phyloP scores from a whole-genome alignment of 345 rosid species.

The Eucalyptus marginata region DNA sequence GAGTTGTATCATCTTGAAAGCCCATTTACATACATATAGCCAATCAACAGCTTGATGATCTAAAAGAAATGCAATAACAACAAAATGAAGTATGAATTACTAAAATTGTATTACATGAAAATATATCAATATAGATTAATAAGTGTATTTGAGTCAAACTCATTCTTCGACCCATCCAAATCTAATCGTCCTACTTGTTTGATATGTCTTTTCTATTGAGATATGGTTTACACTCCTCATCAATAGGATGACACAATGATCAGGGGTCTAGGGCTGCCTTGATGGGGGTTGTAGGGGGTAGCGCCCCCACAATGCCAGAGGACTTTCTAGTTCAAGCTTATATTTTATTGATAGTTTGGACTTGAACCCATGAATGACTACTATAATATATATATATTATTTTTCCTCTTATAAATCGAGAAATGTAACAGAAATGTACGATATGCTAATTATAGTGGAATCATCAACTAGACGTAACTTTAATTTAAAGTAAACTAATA shows the following conservation, averaged over 20 bases:
- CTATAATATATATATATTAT: fast-evolving
- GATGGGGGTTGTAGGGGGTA: fast-evolving
- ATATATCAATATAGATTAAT: not conserved
- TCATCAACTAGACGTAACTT: fast-evolving
- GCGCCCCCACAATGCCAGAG: fast-evolving
- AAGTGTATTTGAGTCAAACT: not conserved
- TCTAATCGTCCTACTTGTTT: not conserved
- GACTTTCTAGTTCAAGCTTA: no score
- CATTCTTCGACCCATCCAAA: not conserved
- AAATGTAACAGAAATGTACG: fast-evolving
- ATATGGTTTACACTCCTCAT: no score
- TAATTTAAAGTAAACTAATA: no score
- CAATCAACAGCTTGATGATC: not conserved
- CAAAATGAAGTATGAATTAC: not conserved
- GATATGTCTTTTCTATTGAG: not conserved
- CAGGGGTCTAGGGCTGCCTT: fast-evolving
- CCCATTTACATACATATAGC: not conserved
- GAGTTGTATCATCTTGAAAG: not conserved
- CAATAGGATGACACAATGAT: fast-evolving
- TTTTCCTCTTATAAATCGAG: no score
- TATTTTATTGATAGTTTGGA: no score
- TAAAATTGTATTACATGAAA: not conserved
- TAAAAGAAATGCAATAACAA: not conserved
- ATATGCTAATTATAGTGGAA: no score
- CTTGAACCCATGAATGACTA: no score